Evolutionary conservation across 768 basidiomycete genomes (phyloP), one percentile per base, ranked within the genome.

Genomic region (Naganishia onofrii): DNA sequence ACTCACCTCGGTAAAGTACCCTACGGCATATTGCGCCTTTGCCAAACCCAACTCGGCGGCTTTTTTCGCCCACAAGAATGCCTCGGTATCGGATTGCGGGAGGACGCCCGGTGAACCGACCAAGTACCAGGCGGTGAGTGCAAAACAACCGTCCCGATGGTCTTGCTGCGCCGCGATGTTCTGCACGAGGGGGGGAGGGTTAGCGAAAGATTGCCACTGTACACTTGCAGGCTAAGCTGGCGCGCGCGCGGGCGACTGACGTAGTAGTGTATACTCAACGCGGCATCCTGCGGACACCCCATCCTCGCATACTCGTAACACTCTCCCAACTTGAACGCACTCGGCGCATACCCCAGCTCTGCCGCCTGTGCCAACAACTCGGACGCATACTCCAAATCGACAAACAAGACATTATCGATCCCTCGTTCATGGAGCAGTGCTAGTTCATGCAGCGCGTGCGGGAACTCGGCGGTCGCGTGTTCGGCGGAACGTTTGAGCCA

Each of bases 241-340:
- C n/a, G n/a, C n/a, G n/a, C n/a, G n/a, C n/a, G n/a, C n/a, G n/a
- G n/a, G n/a, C n/a, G 46, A 66, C 90, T 79, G 82, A 95, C 93
- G 81, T 99, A 98, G 81, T 98, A 98, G 82, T 99, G 96, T 75
- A 99, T 99, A 55, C 92, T 95, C 68, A 99, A 84, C 32, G 96
- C 96, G 0, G 94, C 87, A 79, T 99, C 96, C 79, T 93, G 91
- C 21, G 96, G 96, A 77, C 96, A 98, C 10, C 93, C 94, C 87
- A 97, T 90, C 84, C 92, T 94, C 42, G 96, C 96, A 80, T 98
- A 99, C 84, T 99, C 96, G 80, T 99, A 99, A 81, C 94, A 97
- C 82, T 98, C 95, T 29, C 96, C 96, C 68, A 98, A 83, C 70
- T 92, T 88, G 83, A 93, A 92, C 36, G 96, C 96, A 73, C 91